A percentile compares a stretch with the other conserved stretches of the same genome.
Evolutionary conservation across 768 basidiomycete species (phyloP).

Genomic region (Arthromyces matolae): DNA sequence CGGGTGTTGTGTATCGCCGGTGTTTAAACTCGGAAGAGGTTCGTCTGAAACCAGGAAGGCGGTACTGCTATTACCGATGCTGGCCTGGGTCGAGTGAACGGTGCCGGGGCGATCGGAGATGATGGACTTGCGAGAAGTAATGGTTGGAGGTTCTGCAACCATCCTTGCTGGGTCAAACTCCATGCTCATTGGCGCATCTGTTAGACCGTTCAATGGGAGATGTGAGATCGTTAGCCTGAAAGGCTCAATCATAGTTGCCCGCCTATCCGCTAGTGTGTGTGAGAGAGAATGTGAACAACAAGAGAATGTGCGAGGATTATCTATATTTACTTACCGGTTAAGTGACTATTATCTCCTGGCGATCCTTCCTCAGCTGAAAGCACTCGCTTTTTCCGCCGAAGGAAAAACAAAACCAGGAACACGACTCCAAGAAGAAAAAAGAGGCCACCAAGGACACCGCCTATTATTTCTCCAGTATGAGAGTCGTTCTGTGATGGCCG

Average conservation of each 20-base stretch:
- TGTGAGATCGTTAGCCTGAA: conserved; percentile 9
- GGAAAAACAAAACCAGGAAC: conserved; percentile 19
- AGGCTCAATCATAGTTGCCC: conserved; percentile 5
- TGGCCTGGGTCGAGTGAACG: conserved; percentile 5
- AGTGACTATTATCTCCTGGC: background rate
- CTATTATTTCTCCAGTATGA: conserved; percentile 26
- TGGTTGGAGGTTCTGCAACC: conserved; percentile 1
- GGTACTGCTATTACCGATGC: conserved; percentile 5
- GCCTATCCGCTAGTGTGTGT: background rate
- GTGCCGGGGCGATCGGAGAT: conserved; percentile 2
- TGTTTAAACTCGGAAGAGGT: conserved; percentile 1
- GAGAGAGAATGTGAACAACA: background rate
- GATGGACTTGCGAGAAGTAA: conserved; percentile 8
- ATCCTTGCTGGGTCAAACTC: conserved; percentile 3
- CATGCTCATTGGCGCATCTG: background rate
- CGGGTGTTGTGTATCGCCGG: background rate
- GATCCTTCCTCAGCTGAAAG: background rate
- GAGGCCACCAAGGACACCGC: conserved; percentile 27
- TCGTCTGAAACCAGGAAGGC: conserved; percentile 1
- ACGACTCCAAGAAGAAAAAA: conserved; percentile 16
- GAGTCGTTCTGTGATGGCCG: background rate
- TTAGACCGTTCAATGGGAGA: background rate
- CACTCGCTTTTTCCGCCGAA: conserved; percentile 16
- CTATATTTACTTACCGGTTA: conserved; percentile 1
- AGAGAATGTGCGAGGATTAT: too few species aligned